Base-by-base conservation (phyloP, 352 stramenopile genomes). In the Phytopythium helicoides region DNA sequence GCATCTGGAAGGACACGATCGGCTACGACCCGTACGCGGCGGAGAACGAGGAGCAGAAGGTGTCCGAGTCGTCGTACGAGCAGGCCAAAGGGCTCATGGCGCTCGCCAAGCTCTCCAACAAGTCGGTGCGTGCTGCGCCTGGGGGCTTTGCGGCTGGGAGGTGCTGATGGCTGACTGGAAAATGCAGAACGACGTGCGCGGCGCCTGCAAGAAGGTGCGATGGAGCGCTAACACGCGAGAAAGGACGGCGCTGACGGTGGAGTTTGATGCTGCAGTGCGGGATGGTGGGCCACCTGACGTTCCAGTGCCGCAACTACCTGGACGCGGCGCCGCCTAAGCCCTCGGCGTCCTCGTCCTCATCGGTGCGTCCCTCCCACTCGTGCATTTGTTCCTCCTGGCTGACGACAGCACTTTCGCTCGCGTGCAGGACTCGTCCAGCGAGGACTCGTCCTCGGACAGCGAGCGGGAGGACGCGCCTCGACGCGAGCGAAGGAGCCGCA, bases 1-100 rank as follows among this genome's bases (percentile, higher is more conserved):
- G 91, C 22, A 99, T 98, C 38, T 99, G 95, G 96, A 96, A 87
- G 54, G 95, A 98, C 56, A 98, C 95, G 3, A 99, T 99, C 64
- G 94, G 94, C 45, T 96, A 98, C 51, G 94, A 98, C 73, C 94
- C 94, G 15, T 97, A 98, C 58, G 93, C 94, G 3, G 77, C 75
- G 36, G 68, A 79, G 41, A 73, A 86, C 42, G 72, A 84, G 45
- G 65, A 80, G 16, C 71, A 73, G 31, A 66, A 94, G 48, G 68
- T 81, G 33, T 79, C 71, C 2, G 81, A 89, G 39, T 74, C 84
- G 26, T 76, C 84, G 35, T 82, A 85, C 47, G 88, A 98, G 68
- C 94, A 97, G 56, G 86, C 90, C 15, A 84, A 95, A 44, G 89
- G 90, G 6, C 76, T 99, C 47, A 96, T 98, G 83, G 89, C 93